Percentiles rank a stretch among this genome's conserved stretches.
Evolutionary conservation across 768 basidiomycete genomes (phyloP).

Genomic region (Leccinum barrowsii): DNA sequence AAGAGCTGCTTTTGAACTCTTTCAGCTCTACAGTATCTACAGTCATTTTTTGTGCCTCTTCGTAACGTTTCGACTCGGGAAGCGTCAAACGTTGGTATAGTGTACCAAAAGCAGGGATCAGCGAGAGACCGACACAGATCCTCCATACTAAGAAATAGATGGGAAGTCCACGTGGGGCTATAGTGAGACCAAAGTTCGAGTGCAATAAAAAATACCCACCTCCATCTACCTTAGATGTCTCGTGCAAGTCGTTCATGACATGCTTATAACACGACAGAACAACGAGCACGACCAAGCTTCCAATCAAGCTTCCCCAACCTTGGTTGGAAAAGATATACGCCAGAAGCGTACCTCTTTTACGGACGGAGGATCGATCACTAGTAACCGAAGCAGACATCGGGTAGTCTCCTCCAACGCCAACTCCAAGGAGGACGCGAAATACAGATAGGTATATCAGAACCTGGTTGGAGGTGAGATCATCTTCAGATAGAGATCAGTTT

Average conservation of each 20-base stretch:
- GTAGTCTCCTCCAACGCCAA: conserved; percentile 80
- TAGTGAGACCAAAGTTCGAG: background rate
- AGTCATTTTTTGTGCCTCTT: conserved; percentile 35
- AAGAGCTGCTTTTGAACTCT: conserved; percentile 22
- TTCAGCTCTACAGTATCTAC: conserved; percentile 32
- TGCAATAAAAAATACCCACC: conserved; percentile 37
- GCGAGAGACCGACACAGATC: conserved; percentile 68
- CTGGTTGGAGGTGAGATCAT: conserved; percentile 46
- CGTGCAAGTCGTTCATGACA: conserved; percentile 55
- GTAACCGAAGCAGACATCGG: conserved; percentile 72
- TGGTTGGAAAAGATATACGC: conserved; percentile 75
- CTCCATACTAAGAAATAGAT: conserved; percentile 53
- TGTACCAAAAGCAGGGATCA: conserved; percentile 70
- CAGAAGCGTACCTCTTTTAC: conserved; percentile 70
- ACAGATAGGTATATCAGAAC: conserved; percentile 60
- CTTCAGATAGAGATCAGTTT: conserved; percentile 19
- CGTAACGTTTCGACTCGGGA: conserved; percentile 60
- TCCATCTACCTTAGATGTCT: conserved; percentile 67
- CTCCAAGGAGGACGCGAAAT: conserved; percentile 70
- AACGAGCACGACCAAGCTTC: conserved; percentile 58
- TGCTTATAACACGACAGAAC: conserved; percentile 61
- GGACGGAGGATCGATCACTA: conserved; percentile 60
- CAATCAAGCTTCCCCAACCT: conserved; percentile 73
- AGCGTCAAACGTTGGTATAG: conserved; percentile 75
- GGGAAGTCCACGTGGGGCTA: background rate